Evolutionary conservation across 169 alveolate genomes (phyloP).

Genomic region (Plasmodium sp.): DNA sequence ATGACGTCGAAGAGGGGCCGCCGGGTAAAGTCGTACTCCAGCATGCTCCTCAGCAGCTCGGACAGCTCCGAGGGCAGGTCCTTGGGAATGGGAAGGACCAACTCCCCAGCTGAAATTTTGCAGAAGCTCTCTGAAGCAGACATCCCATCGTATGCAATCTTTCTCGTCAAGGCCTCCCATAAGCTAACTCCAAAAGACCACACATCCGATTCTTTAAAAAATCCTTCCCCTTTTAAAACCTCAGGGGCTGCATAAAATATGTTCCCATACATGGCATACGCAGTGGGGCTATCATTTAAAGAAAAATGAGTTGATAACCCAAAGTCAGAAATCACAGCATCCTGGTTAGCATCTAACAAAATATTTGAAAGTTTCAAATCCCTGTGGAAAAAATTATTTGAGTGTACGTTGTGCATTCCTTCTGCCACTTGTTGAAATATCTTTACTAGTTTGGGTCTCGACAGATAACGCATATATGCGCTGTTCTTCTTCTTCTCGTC

Average conservation of each 20-base stretch:
- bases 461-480: conserved; percentile 28
- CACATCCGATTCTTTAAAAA: conserved; percentile 81
- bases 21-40: conserved; percentile 64
- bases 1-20: conserved; percentile 68
- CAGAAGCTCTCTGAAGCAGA: conserved; percentile 74
- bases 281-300: conserved; percentile 74
- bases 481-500: conserved; percentile 51
- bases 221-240: conserved; percentile 81
- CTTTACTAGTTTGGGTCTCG: conserved; percentile 74
- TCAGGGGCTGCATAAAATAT: conserved; percentile 83
- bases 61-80: conserved; percentile 55
- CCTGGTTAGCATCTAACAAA: conserved; percentile 36
- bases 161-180: conserved; percentile 75
- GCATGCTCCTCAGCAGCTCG: conserved; percentile 27
- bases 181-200: conserved; percentile 82
- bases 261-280: conserved; percentile 80
- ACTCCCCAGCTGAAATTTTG: conserved; percentile 57
- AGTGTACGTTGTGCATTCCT: conserved; percentile 78
- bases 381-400: conserved; percentile 71
- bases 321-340: conserved; percentile 80
- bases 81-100: conserved; percentile 59
- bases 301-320: conserved; percentile 78
- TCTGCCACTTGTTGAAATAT: conserved; percentile 79
- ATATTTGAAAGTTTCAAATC: conserved; percentile 65
- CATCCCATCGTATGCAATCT: conserved; percentile 79